These are phyloP conservation scores for Neocatenulostroma microsporum DNA, from an alignment of 2,329 filamentous ascomycete species.

Conservation along the genomic window DNA sequence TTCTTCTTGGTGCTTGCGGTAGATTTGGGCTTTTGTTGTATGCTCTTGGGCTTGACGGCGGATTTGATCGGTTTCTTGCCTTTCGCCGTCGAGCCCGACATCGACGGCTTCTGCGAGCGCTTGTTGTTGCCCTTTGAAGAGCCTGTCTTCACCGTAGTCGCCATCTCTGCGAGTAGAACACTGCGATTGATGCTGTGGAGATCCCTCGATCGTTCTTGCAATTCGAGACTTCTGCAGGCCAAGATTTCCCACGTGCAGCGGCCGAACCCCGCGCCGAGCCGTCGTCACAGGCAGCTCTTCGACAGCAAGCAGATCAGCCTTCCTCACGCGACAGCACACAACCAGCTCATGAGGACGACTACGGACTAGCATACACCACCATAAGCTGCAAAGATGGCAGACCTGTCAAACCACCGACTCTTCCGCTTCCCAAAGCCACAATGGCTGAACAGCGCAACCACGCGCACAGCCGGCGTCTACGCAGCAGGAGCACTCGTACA, in stretches of 20 bases:
- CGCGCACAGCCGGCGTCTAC: constrained; percentile 59
- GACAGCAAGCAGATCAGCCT: not conserved
- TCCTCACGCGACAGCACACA: not conserved
- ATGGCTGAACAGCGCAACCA: constrained; percentile 59
- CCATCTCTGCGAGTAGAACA: constrained; percentile 9
- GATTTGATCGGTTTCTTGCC: constrained; percentile 5
- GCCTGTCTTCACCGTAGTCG: constrained; percentile 7
- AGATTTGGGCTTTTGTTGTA: constrained; percentile 50
- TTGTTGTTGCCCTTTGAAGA: constrained; percentile 12
- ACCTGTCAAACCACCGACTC: constrained; percentile 40
- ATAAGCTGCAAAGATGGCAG: not conserved
- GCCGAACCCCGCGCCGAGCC: not conserved
- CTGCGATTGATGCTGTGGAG: not conserved
- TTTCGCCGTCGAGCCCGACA: constrained; percentile 5
- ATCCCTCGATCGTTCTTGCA: too few species aligned
- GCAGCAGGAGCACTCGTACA: constrained; percentile 56
- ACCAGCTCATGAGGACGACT: not conserved
- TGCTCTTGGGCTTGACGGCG: not conserved
- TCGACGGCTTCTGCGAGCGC: constrained; percentile 10
- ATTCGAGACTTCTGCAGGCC: too few species aligned
- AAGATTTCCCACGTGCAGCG: not conserved
- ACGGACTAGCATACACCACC: not conserved
- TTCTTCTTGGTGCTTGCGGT: constrained; percentile 53
- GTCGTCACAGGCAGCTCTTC: not conserved
- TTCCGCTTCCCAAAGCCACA: constrained; percentile 61